Evolutionary conservation across 495 filamentous ascomycete genomes (phyloP).

Genomic region (Recurvomyces mirabilis): DNA sequence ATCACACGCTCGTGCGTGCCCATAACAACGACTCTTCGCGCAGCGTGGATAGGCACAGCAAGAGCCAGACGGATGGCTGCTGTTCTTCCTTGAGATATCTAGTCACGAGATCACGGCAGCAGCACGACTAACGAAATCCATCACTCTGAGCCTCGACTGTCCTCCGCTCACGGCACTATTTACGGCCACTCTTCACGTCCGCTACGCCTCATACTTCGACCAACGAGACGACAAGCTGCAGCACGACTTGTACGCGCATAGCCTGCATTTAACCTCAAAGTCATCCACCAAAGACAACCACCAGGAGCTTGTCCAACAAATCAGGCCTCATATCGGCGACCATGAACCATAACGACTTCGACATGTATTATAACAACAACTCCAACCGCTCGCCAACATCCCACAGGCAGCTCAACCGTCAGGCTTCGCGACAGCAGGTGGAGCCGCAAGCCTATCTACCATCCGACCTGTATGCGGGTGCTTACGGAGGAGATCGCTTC

Average conservation of each 20-base stretch:
- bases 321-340: too few species aligned
- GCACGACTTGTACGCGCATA: background rate
- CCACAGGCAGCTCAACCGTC: constrained; percentile 19
- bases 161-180: too few species aligned
- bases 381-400: constrained; percentile 20
- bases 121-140: constrained; percentile 1
- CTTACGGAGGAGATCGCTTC: constrained; percentile 47
- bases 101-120: constrained; percentile 10
- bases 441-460: constrained; percentile 43
- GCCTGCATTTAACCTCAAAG: background rate
- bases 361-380: constrained; percentile 22
- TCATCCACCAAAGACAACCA: too few species aligned
- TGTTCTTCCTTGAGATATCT: constrained; percentile 2
- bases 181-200: background rate
- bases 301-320: too few species aligned
- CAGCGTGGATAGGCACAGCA: too few species aligned
- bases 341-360: constrained; percentile 21
- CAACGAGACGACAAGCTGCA: too few species aligned
- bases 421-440: constrained; percentile 21
- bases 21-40: background rate
- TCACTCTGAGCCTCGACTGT: too few species aligned
- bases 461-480: constrained; percentile 46
- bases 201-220: too few species aligned
- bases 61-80: too few species aligned
- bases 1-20: background rate